These are phyloP conservation scores for Blastocystis sp. DNA, from an alignment of 352 stramenopile species.

Conservation along the genomic window DNA sequence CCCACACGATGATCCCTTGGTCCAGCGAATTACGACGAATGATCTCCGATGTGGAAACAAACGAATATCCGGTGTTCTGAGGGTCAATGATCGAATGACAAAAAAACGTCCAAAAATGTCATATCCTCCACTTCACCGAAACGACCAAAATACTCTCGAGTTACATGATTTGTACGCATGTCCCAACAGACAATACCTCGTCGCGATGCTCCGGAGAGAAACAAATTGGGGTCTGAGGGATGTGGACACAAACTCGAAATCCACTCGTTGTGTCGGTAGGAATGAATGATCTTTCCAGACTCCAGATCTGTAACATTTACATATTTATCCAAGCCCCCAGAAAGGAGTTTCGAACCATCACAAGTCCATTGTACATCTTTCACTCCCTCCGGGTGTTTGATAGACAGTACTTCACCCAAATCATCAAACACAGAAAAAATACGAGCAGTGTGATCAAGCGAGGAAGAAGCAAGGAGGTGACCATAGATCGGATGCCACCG, in stretches of 20 bases:
- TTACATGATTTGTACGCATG: background rate
- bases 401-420: background rate
- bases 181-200: conserved; percentile 47
- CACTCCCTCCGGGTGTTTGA: background rate
- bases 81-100: background rate
- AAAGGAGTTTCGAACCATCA: conserved; percentile 4
- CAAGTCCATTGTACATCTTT: conserved; percentile 45
- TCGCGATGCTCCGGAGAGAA: background rate
- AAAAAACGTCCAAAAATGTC: conserved; percentile 31
- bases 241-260: background rate
- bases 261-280: conserved; percentile 24
- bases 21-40: conserved; percentile 9
- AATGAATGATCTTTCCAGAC: background rate
- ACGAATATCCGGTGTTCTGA: background rate
- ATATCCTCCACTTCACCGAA: conserved; percentile 45
- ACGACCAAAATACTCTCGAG: background rate
- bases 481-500: conserved; percentile 27
- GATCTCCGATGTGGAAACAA: conserved; percentile 21
- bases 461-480: conserved; percentile 22
- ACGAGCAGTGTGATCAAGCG: background rate
- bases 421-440: conserved; percentile 43
- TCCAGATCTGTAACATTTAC: conserved; percentile 38
- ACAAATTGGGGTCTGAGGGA: background rate
- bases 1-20: conserved; percentile 38
- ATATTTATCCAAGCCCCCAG: conserved; percentile 18